phyloP scores from a whole-genome alignment of 139 green algal genomes.

The Desmodesmus armatus region DNA sequence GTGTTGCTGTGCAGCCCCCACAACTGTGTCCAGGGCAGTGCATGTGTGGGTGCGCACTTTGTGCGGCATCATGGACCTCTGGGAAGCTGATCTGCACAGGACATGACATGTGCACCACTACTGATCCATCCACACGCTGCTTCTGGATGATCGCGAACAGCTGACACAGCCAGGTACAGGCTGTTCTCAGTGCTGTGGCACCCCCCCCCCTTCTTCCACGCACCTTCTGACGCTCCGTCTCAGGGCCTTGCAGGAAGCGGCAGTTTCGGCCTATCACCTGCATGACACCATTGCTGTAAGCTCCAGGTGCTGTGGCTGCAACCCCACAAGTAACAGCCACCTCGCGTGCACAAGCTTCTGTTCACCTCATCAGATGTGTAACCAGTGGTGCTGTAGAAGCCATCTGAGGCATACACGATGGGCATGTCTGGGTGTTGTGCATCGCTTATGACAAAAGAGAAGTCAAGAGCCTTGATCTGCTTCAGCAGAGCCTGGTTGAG shows the following conservation, averaged over 20 bases:
- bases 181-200: too few relatives aligned
- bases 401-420: slow-evolving; percentile 89
- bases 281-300: neutral
- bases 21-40: too few relatives aligned
- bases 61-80: too few relatives aligned
- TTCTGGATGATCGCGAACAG: too few relatives aligned
- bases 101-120: too few relatives aligned
- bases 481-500: slow-evolving; percentile 17
- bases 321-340: neutral
- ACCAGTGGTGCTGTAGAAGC: slow-evolving; percentile 89
- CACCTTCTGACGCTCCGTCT: slow-evolving; percentile 81
- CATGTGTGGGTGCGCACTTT: too few relatives aligned
- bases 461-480: slow-evolving; percentile 44
- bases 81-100: too few relatives aligned
- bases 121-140: too few relatives aligned
- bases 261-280: slow-evolving; percentile 91
- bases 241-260: slow-evolving; percentile 89
- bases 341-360: neutral
- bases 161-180: too few relatives aligned
- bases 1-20: too few relatives aligned
- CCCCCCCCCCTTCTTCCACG: too few relatives aligned
- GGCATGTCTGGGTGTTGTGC: slow-evolving; percentile 89
- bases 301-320: neutral
- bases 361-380: slow-evolving; percentile 88
- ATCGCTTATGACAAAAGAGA: slow-evolving; percentile 88